Conservation (phyloP, 768 basidiomycete species). For the Dictyophora rubrovolvata region DNA sequence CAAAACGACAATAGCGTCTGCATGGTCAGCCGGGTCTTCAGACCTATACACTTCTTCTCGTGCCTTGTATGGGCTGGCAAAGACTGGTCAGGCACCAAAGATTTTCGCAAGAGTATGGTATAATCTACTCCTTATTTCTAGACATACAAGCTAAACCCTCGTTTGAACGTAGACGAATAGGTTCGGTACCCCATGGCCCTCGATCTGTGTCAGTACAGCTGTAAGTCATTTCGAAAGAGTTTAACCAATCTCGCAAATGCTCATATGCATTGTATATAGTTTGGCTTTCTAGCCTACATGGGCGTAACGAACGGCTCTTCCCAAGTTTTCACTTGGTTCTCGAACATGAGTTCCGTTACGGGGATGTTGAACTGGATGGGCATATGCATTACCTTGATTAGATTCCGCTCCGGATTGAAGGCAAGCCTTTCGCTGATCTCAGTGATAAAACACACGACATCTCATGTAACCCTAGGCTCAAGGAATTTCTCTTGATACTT, state of each 20-base stretch:
- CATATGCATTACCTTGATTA: conserved; percentile 65
- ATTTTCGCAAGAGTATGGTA: conserved; percentile 28
- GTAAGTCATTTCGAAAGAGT: conserved; percentile 1
- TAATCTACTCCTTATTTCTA: not conserved
- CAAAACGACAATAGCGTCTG: conserved; percentile 30
- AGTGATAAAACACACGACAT: conserved; percentile 8
- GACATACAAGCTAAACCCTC: not conserved
- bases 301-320: conserved; percentile 55
- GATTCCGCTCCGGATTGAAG: conserved; percentile 47
- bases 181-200: conserved; percentile 1
- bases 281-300: conserved; percentile 74
- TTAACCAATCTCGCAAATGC: no score
- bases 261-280: conserved; percentile 27
- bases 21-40: conserved; percentile 65
- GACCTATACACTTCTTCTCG: conserved; percentile 45
- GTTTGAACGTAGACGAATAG: conserved; percentile 13
- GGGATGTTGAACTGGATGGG: conserved; percentile 71
- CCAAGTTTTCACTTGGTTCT: conserved; percentile 70
- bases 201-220: not conserved
- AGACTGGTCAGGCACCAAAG: conserved; percentile 28
- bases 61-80: conserved; percentile 28
- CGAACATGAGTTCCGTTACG: conserved; percentile 56
- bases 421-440: conserved; percentile 13
- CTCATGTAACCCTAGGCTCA: conserved; percentile 70
- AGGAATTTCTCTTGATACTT: conserved; percentile 54